Percentiles rank a stretch among this genome's conserved stretches.
Conservation (phyloP, 2,329 filamentous ascomycete genomes). For the Botrytis aclada region DNA sequence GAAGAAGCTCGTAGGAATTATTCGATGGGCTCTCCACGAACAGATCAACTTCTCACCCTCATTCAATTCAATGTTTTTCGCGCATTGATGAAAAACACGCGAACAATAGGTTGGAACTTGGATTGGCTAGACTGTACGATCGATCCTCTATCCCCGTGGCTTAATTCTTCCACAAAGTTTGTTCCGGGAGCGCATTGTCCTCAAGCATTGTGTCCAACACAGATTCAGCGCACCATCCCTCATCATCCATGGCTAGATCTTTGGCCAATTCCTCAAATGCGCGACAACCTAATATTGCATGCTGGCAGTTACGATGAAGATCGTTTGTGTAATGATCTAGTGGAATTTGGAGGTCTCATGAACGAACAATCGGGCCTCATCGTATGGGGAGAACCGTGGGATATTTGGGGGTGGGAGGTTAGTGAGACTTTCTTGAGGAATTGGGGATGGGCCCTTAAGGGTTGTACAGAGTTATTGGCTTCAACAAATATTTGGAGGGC, state of each 20-base stretch:
- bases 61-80: constrained; percentile 41
- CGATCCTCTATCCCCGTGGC: constrained; percentile 32
- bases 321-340: constrained; percentile 44
- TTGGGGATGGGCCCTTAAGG: constrained; percentile 39
- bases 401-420: constrained; percentile 43
- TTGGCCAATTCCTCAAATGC: constrained; percentile 40
- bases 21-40: not conserved
- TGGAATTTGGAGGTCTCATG: constrained; percentile 42
- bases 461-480: constrained; percentile 33
- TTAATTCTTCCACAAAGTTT: constrained; percentile 37
- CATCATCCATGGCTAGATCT: constrained; percentile 45
- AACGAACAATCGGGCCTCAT: constrained; percentile 4
- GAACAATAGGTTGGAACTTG: not conserved
- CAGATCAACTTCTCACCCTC: constrained; percentile 8
- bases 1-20: not conserved
- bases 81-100: constrained; percentile 40
- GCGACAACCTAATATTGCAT: constrained; percentile 42
- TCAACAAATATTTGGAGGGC: constrained; percentile 41
- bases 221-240: constrained; percentile 42
- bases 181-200: constrained; percentile 38
- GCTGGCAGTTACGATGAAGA: constrained; percentile 43
- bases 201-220: constrained; percentile 40
- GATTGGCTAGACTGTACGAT: constrained; percentile 33
- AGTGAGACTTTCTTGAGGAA: constrained; percentile 43
- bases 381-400: constrained; percentile 44